A percentile compares a stretch with the other conserved stretches of the same genome.
These are phyloP conservation scores for Neltuma alba DNA, from an alignment of 306 rosid genomes.

Conservation along the genomic window DNA sequence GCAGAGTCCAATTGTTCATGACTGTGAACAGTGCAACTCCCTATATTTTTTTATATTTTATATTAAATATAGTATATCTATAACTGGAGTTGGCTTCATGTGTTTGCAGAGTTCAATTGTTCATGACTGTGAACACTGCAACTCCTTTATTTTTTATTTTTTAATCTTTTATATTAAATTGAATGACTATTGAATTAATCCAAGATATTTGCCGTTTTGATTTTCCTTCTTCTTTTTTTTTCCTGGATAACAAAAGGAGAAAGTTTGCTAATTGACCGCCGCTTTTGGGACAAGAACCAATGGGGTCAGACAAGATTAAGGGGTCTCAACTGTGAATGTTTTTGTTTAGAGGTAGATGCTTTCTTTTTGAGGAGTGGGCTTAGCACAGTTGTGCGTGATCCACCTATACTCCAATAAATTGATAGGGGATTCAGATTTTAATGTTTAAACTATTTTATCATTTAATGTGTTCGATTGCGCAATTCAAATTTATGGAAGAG, in stretches of 20 bases:
- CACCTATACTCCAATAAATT: background rate
- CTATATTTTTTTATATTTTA: background rate
- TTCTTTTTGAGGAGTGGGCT: background rate
- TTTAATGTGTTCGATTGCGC: background rate
- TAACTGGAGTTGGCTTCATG: background rate
- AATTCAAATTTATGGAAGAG: background rate
- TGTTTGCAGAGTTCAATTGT: background rate
- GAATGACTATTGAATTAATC: background rate
- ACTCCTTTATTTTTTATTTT: background rate
- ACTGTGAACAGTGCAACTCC: background rate
- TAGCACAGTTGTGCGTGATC: background rate
- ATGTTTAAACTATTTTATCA: background rate
- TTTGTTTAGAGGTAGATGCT: background rate
- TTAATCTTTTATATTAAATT: too few relatives aligned
- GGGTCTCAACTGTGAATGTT: background rate
- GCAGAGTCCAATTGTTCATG: background rate
- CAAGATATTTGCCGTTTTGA: background rate
- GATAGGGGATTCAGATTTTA: background rate
- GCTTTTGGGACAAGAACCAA: background rate
- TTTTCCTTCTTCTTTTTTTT: background rate
- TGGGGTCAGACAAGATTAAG: background rate
- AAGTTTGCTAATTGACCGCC: background rate
- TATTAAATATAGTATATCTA: constrained; percentile 20
- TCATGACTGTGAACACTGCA: background rate
- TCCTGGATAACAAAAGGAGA: background rate